Base-by-base conservation (phyloP, 176 grass and related monocot species). In the Rhynchospora pubera region DNA sequence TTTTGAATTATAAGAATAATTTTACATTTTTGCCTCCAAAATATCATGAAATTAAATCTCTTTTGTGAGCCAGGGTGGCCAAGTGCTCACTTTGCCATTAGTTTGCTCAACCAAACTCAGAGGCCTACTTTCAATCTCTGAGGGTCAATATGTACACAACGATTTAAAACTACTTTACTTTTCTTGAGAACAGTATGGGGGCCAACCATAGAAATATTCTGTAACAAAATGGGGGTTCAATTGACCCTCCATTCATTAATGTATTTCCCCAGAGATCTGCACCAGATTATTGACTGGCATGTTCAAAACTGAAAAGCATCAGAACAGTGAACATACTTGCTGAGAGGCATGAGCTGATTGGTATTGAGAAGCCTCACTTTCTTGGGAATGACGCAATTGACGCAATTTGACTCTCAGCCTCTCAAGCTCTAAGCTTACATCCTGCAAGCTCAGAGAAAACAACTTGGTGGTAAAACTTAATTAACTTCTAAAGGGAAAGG, bases 401-500 rank as follows among this genome's bases (percentile, higher is more conserved):
- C 32, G 78, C 28, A 94, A 18, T 86, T 90, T 89, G 57, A 81
- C 75, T 64, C 79, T 84, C 34, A 91, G 22, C 46, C 62, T 90
- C 46, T 91, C 84, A 57, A 90, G 90, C 62, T 91, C 85, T 85
- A 89, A 61, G 74, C 84, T 88, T 46, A 89, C 65, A 80, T 94
- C 82, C 72, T 76, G 72, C 12, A 55, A 76, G 23, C 28, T 55
- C 28, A 19, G 46, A 76, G 4, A 75, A 73, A 52, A 19, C 1
- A 55, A 4, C 14, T 30, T 16, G 9, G 10, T 16, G 14, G 24
- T 77, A 50, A 9, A 76, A 26, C 5, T 53, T 47, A 22, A 8
- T 28, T 22, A 66, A 66, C 15, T 6, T 53, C 7, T 7, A 15
- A 77, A 18, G 50, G 50, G 14, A 77, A 45, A 0, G 23, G 13